Conservation (phyloP, 2,329 filamentous ascomycete species). For the Ceratocystis harringtonii region DNA sequence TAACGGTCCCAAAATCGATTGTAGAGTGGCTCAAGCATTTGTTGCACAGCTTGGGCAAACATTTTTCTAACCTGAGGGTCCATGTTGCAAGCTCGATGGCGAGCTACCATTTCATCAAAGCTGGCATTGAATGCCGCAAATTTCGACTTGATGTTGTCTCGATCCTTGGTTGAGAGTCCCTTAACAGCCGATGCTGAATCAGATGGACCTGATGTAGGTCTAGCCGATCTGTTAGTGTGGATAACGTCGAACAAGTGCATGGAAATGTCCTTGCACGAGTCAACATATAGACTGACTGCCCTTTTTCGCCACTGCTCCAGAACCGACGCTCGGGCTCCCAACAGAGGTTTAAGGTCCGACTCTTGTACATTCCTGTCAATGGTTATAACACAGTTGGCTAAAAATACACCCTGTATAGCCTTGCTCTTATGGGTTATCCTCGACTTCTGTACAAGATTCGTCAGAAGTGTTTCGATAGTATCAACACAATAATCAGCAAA, state of each 20-base stretch:
- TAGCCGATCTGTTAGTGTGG: constrained; percentile 62
- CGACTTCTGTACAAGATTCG: constrained; percentile 59
- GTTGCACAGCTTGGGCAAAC: constrained; percentile 71
- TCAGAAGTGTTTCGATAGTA: constrained; percentile 68
- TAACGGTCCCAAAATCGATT: constrained; percentile 93
- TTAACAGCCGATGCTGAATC: constrained; percentile 79
- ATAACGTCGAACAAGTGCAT: constrained; percentile 78
- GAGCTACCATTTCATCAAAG: constrained; percentile 76
- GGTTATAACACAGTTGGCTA: constrained; percentile 75
- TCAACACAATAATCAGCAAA: constrained; percentile 84
- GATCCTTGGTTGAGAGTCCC: constrained; percentile 72
- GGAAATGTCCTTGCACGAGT: constrained; percentile 78
- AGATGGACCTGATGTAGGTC: constrained; percentile 59
- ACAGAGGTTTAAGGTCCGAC: constrained; percentile 60
- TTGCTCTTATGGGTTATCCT: constrained; percentile 60
- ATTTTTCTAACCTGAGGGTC: constrained; percentile 74
- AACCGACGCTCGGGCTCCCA: constrained; percentile 49
- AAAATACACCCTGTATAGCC: constrained; percentile 68
- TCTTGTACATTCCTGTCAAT: constrained; percentile 71
- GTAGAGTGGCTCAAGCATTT: constrained; percentile 87
- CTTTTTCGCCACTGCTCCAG: constrained; percentile 82
- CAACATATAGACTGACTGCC: constrained; percentile 64
- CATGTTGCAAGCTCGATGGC: constrained; percentile 75
- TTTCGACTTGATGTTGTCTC: constrained; percentile 91
- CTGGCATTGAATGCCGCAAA: constrained; percentile 79